These are phyloP conservation scores for Fusarium metavorans DNA, from an alignment of 2,329 filamentous ascomycete genomes.

Conservation along the genomic window DNA sequence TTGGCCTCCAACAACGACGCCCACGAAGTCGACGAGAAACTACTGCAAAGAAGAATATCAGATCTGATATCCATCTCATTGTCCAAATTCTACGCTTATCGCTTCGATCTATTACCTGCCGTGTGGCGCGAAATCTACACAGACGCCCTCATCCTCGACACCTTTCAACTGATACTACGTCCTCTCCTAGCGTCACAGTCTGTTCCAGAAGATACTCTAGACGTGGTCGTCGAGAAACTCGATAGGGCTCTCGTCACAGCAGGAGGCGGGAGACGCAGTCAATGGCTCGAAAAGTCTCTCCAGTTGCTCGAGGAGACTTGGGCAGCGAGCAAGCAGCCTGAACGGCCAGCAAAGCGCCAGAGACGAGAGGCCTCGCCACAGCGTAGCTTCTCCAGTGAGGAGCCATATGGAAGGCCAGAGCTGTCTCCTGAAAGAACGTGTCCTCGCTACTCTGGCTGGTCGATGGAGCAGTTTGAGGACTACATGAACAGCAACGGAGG, in stretches of 20 bases:
- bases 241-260: constrained; percentile 84
- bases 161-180: constrained; percentile 53
- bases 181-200: neutral
- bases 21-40: constrained; percentile 22
- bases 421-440: constrained; percentile 42
- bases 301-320: constrained; percentile 53
- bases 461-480: constrained; percentile 70
- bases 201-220: constrained; percentile 52
- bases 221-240: constrained; percentile 72
- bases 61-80: constrained; percentile 71
- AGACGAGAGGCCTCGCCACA: constrained; percentile 7
- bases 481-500: constrained; percentile 64
- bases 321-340: constrained; percentile 14
- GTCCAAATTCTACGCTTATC: constrained; percentile 76
- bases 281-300: constrained; percentile 66
- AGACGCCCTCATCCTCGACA: constrained; percentile 75
- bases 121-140: constrained; percentile 80
- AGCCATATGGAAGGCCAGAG: constrained; percentile 46
- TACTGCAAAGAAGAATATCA: constrained; percentile 59
- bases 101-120: constrained; percentile 73
- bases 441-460: constrained; percentile 54
- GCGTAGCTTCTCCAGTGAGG: constrained; percentile 41
- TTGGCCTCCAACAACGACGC: neutral
- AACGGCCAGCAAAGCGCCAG: constrained; percentile 40
- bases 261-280: constrained; percentile 66